Evolutionary conservation across 352 stramenopile genomes (phyloP), one percentile per base, ranked within the genome.

Genomic region (Pilasporangium apinafurcum): DNA sequence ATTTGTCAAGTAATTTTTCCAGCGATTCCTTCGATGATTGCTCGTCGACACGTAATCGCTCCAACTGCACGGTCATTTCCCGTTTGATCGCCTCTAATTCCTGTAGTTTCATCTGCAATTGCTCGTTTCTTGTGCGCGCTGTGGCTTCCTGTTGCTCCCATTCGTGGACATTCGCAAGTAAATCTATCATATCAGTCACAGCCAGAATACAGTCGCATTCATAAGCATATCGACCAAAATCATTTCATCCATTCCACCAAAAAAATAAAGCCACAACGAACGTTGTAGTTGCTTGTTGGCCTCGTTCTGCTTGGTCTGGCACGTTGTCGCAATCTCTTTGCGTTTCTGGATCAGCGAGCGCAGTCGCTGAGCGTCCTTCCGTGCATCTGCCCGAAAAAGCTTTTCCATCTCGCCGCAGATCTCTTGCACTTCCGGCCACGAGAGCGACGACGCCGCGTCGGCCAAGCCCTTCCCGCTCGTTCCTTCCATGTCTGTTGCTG

Each of bases 11-110:
- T 29, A 90, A 47, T 28, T 63, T 32, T 8, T 83, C 66, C 14
- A 86, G 56, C 33, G 68, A 75, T 36, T 81, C 56, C 51, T 83
- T 84, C 10, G 72, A 81, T 18, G 65, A 79, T 73, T 87, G 65
- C 65, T 84, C 71, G 45, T 87, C 69, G 30, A 76, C 53, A 21
- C 72, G 71, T 31, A 86, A 69, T 8, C 77, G 67, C 46, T 86
- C 74, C 25, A 90, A 54, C 44, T 86, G 66, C 38, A 72, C 60
- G 14, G 55, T 48, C 62, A 89, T 80, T 18, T 89, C 68, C 31
- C 74, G 58, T 56, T 86, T 86, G 46, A 75, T 48, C 13, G 57
- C 43, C 16, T 87, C 77, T 17, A 90, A 59, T 59, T 90, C 71
- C 42, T 83, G 61, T 21, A 85, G 58, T 35, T 66, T 69, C 40